Evolutionary conservation across 768 basidiomycete genomes (phyloP).

Genomic region (Mrakia hoshinonis): DNA sequence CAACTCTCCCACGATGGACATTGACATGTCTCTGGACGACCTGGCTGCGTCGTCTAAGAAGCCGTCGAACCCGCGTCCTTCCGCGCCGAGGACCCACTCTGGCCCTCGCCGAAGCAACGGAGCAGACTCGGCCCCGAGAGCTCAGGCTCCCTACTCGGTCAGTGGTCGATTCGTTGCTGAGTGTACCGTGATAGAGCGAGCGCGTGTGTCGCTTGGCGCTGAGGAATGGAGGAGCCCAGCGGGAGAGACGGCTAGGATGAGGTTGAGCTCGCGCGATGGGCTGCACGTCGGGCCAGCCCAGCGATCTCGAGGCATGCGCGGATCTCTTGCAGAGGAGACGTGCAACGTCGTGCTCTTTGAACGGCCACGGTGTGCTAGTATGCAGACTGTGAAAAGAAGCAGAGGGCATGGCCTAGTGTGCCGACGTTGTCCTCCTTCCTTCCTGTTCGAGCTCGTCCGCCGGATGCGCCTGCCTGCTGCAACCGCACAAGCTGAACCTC

Average conservation of each 20-base stretch:
- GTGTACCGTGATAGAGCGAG: background rate
- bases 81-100: background rate
- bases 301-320: no score
- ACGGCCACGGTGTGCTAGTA: no score
- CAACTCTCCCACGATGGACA: slow-evolving; percentile 3
- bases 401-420: no score
- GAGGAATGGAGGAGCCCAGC: background rate
- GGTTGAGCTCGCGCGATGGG: no score
- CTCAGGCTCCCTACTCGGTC: slow-evolving; percentile 9
- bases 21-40: slow-evolving; percentile 24
- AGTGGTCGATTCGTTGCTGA: background rate
- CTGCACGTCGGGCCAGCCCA: no score
- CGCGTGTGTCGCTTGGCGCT: background rate
- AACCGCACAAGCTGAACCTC: background rate
- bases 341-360: no score
- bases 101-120: background rate
- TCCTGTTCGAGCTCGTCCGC: no score
- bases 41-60: slow-evolving; percentile 10
- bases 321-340: no score
- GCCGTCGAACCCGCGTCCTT: background rate
- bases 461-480: background rate
- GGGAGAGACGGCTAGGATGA: no score
- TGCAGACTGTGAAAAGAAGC: no score
- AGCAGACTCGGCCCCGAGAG: background rate
- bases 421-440: no score